Evolutionary conservation across 768 basidiomycete genomes (phyloP), one percentile per base, ranked within the genome.

Genomic region (Pisolithus tinctorius): DNA sequence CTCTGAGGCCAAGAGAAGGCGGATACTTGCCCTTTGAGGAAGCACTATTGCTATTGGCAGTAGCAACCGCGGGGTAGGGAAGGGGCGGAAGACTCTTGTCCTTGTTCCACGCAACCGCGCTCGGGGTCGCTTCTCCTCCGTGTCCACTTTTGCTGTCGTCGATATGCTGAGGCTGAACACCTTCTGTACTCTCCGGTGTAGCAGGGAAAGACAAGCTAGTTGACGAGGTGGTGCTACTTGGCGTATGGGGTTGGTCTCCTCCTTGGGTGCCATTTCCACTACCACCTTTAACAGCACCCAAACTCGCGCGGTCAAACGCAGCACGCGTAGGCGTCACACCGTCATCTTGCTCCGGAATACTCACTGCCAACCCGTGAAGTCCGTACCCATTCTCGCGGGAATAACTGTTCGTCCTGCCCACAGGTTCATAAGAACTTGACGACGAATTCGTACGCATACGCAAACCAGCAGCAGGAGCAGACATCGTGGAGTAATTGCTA

Each of bases 31-130:
- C 50, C 42, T 44, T 59, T 3, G 3, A 11, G 1, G 23, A 4
- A 0, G 51, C 13, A 37, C 27, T 8, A 16, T n/a, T 17, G 42
- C 27, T 16, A 16, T 27, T 45, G 6, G 26, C 43, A 26, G 20
- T 42, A 30, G 43, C 13, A 45, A 23, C 29, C 4, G 14, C 43
- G 29, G 42, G 5, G 49, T 53, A 20, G 45, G 69, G 63, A n/a
- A 70, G 57, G 29, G 69, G 66, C 0, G 69, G 69, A 6, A 70
- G 62, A 0, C 50, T 49, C 55, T 70, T 70, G 49, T 70, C 65
- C 13, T 62, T 56, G 25, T 67, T 51, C 31, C 55, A 58, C 0
- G 27, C 13, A 2, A 17, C 14, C 11, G 14, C 14, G 26, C 42
- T 51, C 4, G 47, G 49, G n/a, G 71, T 66, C 41, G 56, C 16